Conservation (phyloP, 371 early-diverging fungal species). For the Dinochytrium kinnereticum region DNA sequence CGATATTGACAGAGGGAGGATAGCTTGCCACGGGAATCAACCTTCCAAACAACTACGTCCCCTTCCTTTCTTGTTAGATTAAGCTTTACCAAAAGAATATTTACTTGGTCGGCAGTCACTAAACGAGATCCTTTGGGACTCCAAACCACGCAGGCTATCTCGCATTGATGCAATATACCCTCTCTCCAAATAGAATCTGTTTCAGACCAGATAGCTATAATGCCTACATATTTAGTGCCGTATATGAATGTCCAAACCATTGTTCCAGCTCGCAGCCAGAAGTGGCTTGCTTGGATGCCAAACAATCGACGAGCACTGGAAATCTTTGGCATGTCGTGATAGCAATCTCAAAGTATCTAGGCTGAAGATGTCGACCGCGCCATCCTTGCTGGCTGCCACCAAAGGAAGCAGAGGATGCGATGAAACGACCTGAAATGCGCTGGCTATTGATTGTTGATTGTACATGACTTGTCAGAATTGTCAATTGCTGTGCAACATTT, state of each 20-base stretch:
- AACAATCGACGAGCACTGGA: not conserved
- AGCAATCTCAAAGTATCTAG: not conserved
- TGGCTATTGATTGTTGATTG: not conserved
- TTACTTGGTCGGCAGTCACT: conserved; percentile 51
- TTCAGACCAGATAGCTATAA: conserved; percentile 52
- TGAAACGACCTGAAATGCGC: not conserved
- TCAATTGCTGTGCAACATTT: not conserved
- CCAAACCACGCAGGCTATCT: conserved; percentile 50
- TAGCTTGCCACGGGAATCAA: conserved; percentile 50
- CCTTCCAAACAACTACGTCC: conserved; percentile 56
- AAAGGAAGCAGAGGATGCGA: not conserved
- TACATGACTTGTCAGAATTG: not conserved
- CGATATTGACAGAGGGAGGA: conserved; percentile 52
- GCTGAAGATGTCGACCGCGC: not conserved
- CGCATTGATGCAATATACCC: conserved; percentile 44
- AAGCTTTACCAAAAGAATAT: not conserved
- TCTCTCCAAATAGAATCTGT: conserved; percentile 50
- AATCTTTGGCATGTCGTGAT: not conserved
- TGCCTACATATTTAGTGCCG: conserved; percentile 31
- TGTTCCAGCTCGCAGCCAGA: conserved; percentile 26
- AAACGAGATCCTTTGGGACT: conserved; percentile 47
- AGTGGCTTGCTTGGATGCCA: conserved; percentile 32
- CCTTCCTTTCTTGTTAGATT: conserved; percentile 43
- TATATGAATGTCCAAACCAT: conserved; percentile 16
- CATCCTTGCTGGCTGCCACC: not conserved